Evolutionary conservation across 768 basidiomycete species (phyloP).

Genomic region (Tulasnella sp.): DNA sequence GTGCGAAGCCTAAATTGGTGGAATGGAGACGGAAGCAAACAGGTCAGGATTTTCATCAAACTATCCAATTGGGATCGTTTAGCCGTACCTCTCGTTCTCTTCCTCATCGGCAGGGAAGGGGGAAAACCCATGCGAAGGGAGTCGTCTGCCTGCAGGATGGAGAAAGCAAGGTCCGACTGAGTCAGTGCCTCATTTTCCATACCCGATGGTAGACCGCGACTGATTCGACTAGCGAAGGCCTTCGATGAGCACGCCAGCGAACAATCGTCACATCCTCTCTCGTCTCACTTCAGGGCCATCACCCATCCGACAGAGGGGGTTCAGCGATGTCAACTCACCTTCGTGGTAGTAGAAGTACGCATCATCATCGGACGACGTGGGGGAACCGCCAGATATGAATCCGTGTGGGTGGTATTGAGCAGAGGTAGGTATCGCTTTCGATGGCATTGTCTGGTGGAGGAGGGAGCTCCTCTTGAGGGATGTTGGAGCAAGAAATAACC

Average conservation of each 20-base stretch:
- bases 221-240: neutral
- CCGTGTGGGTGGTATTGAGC: constrained; percentile 11
- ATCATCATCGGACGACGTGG: neutral
- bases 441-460: neutral
- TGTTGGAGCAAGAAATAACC: too few species aligned
- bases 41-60: neutral
- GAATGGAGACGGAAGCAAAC: neutral
- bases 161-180: neutral
- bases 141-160: constrained; percentile 4
- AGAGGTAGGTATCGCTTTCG: neutral
- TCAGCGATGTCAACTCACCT: constrained; percentile 8
- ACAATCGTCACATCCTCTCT: neutral
- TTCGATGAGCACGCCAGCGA: neutral
- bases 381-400: constrained; percentile 3
- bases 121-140: constrained; percentile 5
- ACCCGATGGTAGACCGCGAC: neutral
- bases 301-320: neutral
- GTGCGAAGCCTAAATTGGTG: neutral
- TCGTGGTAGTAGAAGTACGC: constrained; percentile 11
- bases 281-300: constrained; percentile 6
- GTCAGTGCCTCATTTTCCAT: neutral
- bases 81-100: constrained; percentile 10
- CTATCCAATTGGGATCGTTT: neutral
- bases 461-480: too few species aligned
- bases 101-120: constrained; percentile 13